Evolutionary conservation across 768 basidiomycete species (phyloP).

Genomic region (Filobasidium wieringae): DNA sequence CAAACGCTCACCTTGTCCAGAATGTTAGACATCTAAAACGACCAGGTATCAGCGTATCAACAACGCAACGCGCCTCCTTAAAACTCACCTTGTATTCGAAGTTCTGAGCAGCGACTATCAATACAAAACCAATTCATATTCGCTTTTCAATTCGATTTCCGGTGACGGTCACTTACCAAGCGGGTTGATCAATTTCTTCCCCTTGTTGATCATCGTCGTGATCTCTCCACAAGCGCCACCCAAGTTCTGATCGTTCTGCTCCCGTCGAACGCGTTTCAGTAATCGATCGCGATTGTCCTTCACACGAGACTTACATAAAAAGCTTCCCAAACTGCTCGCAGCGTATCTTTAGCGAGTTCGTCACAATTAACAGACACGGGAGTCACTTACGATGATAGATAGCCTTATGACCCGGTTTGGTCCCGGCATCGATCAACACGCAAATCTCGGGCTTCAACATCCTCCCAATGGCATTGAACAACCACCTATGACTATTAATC

Average conservation of each 20-base stretch:
- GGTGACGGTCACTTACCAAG: slow-evolving; percentile 35
- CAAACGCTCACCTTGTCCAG: slow-evolving; percentile 48
- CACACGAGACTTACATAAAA: slow-evolving; percentile 27
- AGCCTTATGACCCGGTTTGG: slow-evolving; percentile 89
- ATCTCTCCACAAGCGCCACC: slow-evolving; percentile 84
- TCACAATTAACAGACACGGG: no score
- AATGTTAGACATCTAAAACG: slow-evolving; percentile 80
- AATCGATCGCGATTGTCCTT: no score
- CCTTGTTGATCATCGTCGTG: slow-evolving; percentile 82
- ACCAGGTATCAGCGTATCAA: not conserved
- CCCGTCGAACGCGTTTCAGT: not conserved
- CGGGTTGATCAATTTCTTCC: slow-evolving; percentile 75
- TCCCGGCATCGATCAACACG: slow-evolving; percentile 87
- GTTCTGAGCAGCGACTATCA: slow-evolving; percentile 81
- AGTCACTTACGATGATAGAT: slow-evolving; percentile 54
- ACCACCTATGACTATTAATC: slow-evolving; percentile 70
- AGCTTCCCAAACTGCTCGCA: slow-evolving; percentile 32
- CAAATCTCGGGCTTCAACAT: slow-evolving; percentile 83
- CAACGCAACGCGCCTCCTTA: not conserved
- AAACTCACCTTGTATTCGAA: slow-evolving; percentile 62
- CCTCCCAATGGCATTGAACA: slow-evolving; percentile 84
- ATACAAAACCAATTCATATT: not conserved
- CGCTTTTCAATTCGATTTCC: no score
- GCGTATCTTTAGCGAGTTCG: no score
- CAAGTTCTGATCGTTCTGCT: slow-evolving; percentile 28